Conservation (phyloP, 331 rosid genomes). For the Prunus yedoensis region DNA sequence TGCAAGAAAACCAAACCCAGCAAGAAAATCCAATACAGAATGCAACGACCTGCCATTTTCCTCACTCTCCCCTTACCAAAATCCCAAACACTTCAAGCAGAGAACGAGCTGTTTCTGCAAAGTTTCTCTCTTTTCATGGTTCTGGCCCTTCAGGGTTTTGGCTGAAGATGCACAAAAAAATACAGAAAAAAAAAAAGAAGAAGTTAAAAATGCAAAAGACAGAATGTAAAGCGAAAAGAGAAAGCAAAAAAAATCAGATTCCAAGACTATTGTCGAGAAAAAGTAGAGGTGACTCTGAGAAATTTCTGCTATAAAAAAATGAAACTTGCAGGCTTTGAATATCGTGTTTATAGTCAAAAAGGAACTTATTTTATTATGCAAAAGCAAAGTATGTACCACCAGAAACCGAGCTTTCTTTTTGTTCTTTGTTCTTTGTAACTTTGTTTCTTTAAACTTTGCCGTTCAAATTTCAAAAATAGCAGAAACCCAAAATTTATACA, state of each 20-base stretch:
- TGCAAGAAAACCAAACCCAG: conserved; percentile 39
- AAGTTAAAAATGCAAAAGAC: conserved; percentile 13
- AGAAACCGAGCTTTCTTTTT: conserved; percentile 57
- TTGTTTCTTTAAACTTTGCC: conserved; percentile 27
- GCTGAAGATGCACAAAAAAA: conserved; percentile 24
- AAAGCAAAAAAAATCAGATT: conserved; percentile 37
- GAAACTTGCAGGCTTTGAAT: conserved; percentile 49
- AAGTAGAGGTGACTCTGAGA: conserved; percentile 49
- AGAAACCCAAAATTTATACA: conserved; percentile 3
- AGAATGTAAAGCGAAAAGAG: conserved; percentile 19
- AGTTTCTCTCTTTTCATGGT: conserved; percentile 17
- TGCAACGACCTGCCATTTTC: conserved; percentile 38
- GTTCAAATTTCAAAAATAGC: conserved; percentile 28
- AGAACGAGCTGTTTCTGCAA: conserved; percentile 52
- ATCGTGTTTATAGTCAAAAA: conserved; percentile 37
- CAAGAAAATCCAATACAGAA: conserved; percentile 36
- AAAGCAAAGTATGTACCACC: conserved; percentile 31
- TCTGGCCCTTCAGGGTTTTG: conserved; percentile 22
- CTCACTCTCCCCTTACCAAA: neutral
- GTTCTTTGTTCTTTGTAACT: conserved; percentile 30
- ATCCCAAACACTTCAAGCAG: conserved; percentile 27
- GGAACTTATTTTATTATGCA: conserved; percentile 26
- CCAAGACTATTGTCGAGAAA: conserved; percentile 68
- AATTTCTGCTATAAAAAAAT: conserved; percentile 39
- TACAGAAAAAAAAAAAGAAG: conserved; percentile 3